Conservation (phyloP, 1,284 basidiomycete species). For the Ustilago trichophora region DNA sequence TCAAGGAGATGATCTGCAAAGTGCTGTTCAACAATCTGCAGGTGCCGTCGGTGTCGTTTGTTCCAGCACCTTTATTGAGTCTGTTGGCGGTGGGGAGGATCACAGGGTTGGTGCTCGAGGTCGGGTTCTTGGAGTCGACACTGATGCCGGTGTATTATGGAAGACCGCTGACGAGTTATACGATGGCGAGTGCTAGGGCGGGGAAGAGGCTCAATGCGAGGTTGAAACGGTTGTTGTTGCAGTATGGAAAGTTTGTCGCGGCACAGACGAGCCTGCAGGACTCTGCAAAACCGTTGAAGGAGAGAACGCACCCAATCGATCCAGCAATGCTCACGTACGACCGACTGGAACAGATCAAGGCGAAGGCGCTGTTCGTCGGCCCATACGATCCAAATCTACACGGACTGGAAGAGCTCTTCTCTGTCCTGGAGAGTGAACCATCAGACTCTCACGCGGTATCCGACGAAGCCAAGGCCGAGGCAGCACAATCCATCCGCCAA, state of each 20-base stretch:
- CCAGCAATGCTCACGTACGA: constrained; percentile 33
- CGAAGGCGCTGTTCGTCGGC: constrained; percentile 54
- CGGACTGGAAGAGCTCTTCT: constrained; percentile 16
- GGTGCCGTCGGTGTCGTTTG: constrained; percentile 88
- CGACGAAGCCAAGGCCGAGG: not conserved
- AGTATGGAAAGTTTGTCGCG: constrained; percentile 39
- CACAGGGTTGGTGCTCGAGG: constrained; percentile 90
- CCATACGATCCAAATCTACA: constrained; percentile 9
- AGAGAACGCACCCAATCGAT: constrained; percentile 21
- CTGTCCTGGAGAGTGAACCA: constrained; percentile 9
- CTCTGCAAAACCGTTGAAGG: constrained; percentile 11
- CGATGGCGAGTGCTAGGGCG: constrained; percentile 39
- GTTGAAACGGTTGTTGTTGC: constrained; percentile 37
- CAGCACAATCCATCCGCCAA: constrained; percentile 1
- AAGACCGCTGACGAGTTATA: constrained; percentile 35
- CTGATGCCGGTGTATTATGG: constrained; percentile 75
- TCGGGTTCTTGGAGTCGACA: constrained; percentile 87
- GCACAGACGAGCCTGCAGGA: constrained; percentile 32
- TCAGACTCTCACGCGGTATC: not conserved
- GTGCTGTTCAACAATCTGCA: constrained; percentile 90
- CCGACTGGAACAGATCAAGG: constrained; percentile 53
- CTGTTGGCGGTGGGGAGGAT: constrained; percentile 85
- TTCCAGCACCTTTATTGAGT: constrained; percentile 78
- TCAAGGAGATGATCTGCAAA: constrained; percentile 86
- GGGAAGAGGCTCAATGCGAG: constrained; percentile 30